Evolutionary conservation across 192 early-diverging fungal genomes (phyloP).

Genomic region (Podila epigama): DNA sequence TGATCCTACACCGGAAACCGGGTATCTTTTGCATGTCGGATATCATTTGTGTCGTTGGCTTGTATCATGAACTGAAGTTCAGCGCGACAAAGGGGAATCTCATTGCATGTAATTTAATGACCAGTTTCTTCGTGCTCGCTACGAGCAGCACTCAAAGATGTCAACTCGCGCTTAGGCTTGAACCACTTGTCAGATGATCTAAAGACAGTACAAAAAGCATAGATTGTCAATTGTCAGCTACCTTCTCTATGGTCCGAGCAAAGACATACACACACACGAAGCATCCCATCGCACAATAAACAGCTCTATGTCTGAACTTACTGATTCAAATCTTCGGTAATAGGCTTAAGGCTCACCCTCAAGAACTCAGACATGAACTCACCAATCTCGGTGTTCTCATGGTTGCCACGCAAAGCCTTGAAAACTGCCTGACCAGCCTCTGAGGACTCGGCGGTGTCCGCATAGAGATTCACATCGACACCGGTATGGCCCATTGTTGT

Average conservation of each 20-base stretch:
- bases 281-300: neutral
- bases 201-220: neutral
- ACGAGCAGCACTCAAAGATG: neutral
- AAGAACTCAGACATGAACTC: slow-evolving; percentile 61
- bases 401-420: slow-evolving; percentile 54
- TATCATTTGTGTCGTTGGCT: too few relatives aligned
- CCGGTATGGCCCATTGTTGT: slow-evolving; percentile 93
- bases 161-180: slow-evolving; percentile 15
- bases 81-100: too few relatives aligned
- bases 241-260: too few relatives aligned
- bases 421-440: slow-evolving; percentile 14
- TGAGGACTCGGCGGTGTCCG: slow-evolving; percentile 53
- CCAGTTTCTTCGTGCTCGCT: slow-evolving; percentile 23
- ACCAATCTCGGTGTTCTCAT: slow-evolving; percentile 77
- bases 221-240: neutral
- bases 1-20: too few relatives aligned
- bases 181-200: slow-evolving; percentile 19
- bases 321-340: slow-evolving; percentile 54
- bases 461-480: slow-evolving; percentile 89
- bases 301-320: slow-evolving; percentile 10
- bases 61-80: too few relatives aligned
- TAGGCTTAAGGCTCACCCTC: slow-evolving; percentile 53
- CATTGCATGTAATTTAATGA: slow-evolving; percentile 10
- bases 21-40: too few relatives aligned
- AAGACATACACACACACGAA: neutral